Conservation (phyloP, 441 rosid species). For the Brassica balearica region DNA sequence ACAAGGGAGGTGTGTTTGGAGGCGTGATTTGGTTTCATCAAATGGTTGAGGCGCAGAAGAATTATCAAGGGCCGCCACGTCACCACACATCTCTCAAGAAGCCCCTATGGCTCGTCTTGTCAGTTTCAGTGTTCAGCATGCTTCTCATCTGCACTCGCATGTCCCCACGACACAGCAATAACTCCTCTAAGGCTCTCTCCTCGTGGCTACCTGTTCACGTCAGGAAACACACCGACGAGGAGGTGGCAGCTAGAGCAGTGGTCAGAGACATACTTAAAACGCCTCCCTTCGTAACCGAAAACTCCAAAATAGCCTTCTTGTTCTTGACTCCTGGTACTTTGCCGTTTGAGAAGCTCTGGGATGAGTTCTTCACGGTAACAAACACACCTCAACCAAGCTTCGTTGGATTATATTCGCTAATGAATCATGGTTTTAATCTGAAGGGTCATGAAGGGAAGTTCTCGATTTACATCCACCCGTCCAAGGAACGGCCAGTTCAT, state of each 20-base stretch:
- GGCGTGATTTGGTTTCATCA: conserved; percentile 29
- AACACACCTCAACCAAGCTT: conserved; percentile 27
- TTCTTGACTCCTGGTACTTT: conserved; percentile 87
- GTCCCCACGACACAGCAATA: conserved; percentile 61
- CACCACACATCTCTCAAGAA: conserved; percentile 71
- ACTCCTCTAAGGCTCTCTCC: conserved; percentile 51
- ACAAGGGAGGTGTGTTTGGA: conserved; percentile 43
- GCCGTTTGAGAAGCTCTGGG: conserved; percentile 98
- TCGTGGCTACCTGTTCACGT: conserved; percentile 91
- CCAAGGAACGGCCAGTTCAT: conserved; percentile 80
- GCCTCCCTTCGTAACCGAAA: conserved; percentile 53
- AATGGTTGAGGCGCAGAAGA: conserved; percentile 69
- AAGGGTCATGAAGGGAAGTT: conserved; percentile 94
- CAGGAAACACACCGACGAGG: conserved; percentile 72
- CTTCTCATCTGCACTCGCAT: conserved; percentile 76
- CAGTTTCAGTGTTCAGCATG: conserved; percentile 77
- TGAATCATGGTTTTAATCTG: conserved; percentile 30
- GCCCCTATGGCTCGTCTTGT: conserved; percentile 80
- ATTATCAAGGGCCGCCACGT: conserved; percentile 67
- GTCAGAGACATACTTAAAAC: conserved; percentile 67
- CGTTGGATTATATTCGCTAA: not conserved
- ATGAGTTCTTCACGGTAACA: conserved; percentile 74
- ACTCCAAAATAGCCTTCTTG: conserved; percentile 88
- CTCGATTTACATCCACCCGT: conserved; percentile 86
- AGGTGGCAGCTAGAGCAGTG: conserved; percentile 73